Conservation (phyloP, 2,329 filamentous ascomycete genomes). For the Cordyceps tenuipes region DNA sequence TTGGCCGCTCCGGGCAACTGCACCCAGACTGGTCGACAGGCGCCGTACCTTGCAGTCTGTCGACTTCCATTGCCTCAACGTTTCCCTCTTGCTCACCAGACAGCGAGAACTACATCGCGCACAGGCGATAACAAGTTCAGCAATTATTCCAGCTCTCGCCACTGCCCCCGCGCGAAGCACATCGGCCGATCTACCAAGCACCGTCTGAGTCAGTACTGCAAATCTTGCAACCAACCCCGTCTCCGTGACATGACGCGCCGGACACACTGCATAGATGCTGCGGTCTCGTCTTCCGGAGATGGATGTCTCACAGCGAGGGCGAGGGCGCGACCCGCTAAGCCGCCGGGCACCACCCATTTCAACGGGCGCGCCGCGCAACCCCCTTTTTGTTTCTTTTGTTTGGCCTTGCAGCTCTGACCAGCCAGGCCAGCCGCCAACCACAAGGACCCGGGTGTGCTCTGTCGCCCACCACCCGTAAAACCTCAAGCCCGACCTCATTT, state of each 20-base stretch:
- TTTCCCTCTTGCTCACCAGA: not conserved
- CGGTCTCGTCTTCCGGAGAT: constrained; percentile 1
- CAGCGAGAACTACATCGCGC: not conserved
- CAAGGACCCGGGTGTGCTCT: not conserved
- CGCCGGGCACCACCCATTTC: not conserved
- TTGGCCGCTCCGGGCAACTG: not conserved
- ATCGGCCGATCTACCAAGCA: not conserved
- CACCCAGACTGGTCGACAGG: not conserved
- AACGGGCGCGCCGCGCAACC: not conserved
- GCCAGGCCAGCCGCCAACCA: not conserved
- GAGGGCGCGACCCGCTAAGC: not conserved
- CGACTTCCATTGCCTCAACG: not conserved
- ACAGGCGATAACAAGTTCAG: not conserved
- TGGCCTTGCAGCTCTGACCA: not conserved
- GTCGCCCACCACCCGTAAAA: not conserved
- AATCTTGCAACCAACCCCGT: not conserved
- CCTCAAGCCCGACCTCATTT: not conserved
- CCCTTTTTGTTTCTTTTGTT: no score
- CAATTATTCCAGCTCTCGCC: not conserved
- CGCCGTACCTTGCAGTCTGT: no score
- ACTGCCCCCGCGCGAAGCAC: no score
- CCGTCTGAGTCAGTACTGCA: not conserved
- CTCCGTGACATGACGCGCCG: not conserved
- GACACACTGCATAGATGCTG: not conserved
- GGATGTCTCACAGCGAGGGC: constrained; percentile 4